Conservation (phyloP, 805 yeast genomes). For the Scheffersomyces coipomensis region DNA sequence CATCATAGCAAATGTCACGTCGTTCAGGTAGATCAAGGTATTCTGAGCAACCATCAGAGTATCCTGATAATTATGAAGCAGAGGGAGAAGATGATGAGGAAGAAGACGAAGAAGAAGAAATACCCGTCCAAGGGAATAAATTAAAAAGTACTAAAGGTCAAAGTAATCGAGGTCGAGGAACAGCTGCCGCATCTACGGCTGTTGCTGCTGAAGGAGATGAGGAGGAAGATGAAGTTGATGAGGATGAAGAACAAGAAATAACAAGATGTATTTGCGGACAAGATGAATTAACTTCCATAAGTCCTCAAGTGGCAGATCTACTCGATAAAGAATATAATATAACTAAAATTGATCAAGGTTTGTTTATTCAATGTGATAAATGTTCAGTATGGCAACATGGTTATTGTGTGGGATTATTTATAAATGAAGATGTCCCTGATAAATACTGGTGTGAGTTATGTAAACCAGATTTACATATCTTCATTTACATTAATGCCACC, state of each 20-base stretch:
- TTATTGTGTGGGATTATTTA: constrained; percentile 82
- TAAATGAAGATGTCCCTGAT: constrained; percentile 79
- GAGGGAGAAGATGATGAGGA: constrained; percentile 18
- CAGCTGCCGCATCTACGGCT: too few species aligned
- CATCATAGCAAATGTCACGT: too few species aligned
- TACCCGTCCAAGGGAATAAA: constrained; percentile 15
- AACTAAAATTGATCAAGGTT: constrained; percentile 49
- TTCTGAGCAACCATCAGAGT: constrained; percentile 10
- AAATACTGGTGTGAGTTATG: constrained; percentile 94
- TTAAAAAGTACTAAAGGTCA: not conserved
- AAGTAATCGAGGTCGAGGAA: not conserved
- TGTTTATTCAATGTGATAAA: constrained; percentile 81
- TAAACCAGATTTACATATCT: constrained; percentile 75
- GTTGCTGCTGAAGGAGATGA: not conserved
- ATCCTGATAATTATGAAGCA: constrained; percentile 17
- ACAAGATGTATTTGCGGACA: constrained; percentile 43
- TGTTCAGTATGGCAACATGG: constrained; percentile 99
- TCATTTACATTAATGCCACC: constrained; percentile 28
- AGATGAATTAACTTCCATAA: constrained; percentile 33
- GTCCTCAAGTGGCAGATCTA: constrained; percentile 20
- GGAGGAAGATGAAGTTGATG: constrained; percentile 5
- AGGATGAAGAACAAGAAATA: constrained; percentile 34
- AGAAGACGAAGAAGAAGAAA: constrained; percentile 35
- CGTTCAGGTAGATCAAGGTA: constrained; percentile 26
- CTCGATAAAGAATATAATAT: constrained; percentile 32